Evolutionary conservation across 371 early-diverging fungal species (phyloP).

Genomic region (Smittium culicis): DNA sequence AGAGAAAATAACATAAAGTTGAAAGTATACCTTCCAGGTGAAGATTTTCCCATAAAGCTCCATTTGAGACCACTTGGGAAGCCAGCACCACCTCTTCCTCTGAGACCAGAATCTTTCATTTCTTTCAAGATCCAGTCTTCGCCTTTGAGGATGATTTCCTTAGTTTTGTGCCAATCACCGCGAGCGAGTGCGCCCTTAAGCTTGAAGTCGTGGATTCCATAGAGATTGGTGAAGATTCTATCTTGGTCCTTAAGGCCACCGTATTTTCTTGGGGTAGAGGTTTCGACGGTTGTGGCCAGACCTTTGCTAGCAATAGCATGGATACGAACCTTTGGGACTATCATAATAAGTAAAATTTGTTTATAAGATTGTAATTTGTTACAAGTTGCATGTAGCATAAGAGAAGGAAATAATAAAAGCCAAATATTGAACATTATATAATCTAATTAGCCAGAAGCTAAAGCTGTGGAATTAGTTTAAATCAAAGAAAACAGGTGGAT

Average conservation of each 20-base stretch:
- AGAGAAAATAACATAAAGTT: neutral
- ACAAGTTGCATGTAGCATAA: neutral
- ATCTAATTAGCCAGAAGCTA: too few relatives aligned
- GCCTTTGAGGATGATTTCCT: conserved; percentile 90
- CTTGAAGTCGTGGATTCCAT: conserved; percentile 77
- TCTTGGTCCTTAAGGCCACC: conserved; percentile 81
- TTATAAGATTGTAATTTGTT: neutral
- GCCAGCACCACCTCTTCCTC: conserved; percentile 97
- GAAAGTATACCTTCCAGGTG: conserved; percentile 53
- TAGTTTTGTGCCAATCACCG: conserved; percentile 98
- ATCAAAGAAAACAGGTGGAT: too few relatives aligned
- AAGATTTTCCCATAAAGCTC: conserved; percentile 89
- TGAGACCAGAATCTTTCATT: conserved; percentile 87
- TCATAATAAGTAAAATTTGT: neutral
- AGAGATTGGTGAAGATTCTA: conserved; percentile 94
- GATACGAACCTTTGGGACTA: neutral
- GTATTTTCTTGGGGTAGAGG: conserved; percentile 19
- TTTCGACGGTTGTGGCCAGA: conserved; percentile 5
- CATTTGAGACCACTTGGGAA: conserved; percentile 96
- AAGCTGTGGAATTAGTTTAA: too few relatives aligned
- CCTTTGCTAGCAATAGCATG: neutral
- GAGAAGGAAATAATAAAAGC: neutral
- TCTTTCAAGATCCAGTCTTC: conserved; percentile 94
- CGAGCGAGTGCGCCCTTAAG: conserved; percentile 81
- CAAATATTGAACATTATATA: too few relatives aligned